phyloP scores from a whole-genome alignment of 2,329 filamentous ascomycete genomes.

The Thelonectria blattea region DNA sequence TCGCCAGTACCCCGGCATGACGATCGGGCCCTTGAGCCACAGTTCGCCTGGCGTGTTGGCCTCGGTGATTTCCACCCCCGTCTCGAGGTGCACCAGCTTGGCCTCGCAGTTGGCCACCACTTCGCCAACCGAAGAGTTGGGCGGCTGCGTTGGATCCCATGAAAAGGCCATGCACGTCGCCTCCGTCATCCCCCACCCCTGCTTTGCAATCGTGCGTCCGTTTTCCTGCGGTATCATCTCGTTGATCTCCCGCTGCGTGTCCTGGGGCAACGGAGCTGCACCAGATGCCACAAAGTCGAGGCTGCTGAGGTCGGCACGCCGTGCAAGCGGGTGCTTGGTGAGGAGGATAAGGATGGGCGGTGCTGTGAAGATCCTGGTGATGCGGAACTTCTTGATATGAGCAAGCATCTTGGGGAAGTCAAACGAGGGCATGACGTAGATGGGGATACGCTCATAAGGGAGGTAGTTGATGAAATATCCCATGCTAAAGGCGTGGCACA shows the following conservation, averaged over 20 bases:
- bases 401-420: constrained; percentile 76
- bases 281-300: constrained; percentile 66
- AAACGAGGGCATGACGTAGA: constrained; percentile 82
- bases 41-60: constrained; percentile 69
- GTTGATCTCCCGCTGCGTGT: constrained; percentile 52
- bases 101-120: constrained; percentile 56
- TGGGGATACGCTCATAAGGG: constrained; percentile 62
- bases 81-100: constrained; percentile 67
- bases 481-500: constrained; percentile 79
- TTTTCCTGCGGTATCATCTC: constrained; percentile 53
- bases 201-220: constrained; percentile 50
- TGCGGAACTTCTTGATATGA: constrained; percentile 69
- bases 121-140: constrained; percentile 37
- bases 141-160: constrained; percentile 67
- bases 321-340: constrained; percentile 71
- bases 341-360: constrained; percentile 78
- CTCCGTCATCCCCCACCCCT: constrained; percentile 92
- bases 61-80: constrained; percentile 56
- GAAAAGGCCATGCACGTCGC: constrained; percentile 72
- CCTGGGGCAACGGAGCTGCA: constrained; percentile 70
- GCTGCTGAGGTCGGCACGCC: constrained; percentile 71
- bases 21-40: constrained; percentile 73
- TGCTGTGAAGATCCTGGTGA: constrained; percentile 71
- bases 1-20: constrained; percentile 80
- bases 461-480: constrained; percentile 69